phyloP scores from a whole-genome alignment of 1,139 yeast species.

The Candida gigantensis region DNA sequence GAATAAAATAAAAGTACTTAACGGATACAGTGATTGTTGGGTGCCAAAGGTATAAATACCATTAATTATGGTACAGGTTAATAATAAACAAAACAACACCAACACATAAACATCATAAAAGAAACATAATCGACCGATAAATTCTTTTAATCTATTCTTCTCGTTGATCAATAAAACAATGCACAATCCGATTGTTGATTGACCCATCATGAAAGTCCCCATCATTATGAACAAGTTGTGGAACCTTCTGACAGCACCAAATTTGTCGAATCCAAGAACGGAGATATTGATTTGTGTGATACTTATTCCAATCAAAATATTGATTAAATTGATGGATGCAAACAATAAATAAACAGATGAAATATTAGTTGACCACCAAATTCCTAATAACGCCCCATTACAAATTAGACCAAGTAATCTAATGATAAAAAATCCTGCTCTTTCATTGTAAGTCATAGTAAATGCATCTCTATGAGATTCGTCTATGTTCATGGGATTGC shows the following conservation, averaged over 20 bases:
- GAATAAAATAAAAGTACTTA: slow-evolving; percentile 15
- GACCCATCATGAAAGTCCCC: slow-evolving; percentile 17
- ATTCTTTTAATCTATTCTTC: slow-evolving; percentile 17
- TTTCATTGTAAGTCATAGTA: slow-evolving; percentile 9
- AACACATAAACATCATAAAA: slow-evolving; percentile 13
- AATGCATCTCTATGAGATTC: slow-evolving; percentile 1
- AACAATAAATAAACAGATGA: slow-evolving; percentile 16
- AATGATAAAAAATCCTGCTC: slow-evolving; percentile 13
- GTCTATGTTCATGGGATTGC: slow-evolving; percentile 15
- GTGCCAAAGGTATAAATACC: slow-evolving; percentile 3
- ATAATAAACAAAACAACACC: slow-evolving; percentile 2
- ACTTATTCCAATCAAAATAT: slow-evolving; percentile 18
- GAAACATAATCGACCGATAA: slow-evolving; percentile 18
- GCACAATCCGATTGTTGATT: slow-evolving; percentile 17
- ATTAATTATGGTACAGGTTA: slow-evolving; percentile 9
- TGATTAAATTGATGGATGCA: slow-evolving; percentile 15
- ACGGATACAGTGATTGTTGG: slow-evolving; percentile 3
- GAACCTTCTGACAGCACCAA: slow-evolving; percentile 13
- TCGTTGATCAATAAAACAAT: slow-evolving; percentile 16
- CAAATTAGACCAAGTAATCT: slow-evolving; percentile 14
- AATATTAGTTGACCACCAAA: slow-evolving; percentile 17
- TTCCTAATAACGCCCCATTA: slow-evolving; percentile 16
- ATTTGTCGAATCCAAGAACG: slow-evolving; percentile 10
- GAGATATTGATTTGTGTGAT: slow-evolving; percentile 17
- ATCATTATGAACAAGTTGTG: slow-evolving; percentile 19